Conservation (phyloP, 140 eudicot genomes). For the Bidens hawaiensis region DNA sequence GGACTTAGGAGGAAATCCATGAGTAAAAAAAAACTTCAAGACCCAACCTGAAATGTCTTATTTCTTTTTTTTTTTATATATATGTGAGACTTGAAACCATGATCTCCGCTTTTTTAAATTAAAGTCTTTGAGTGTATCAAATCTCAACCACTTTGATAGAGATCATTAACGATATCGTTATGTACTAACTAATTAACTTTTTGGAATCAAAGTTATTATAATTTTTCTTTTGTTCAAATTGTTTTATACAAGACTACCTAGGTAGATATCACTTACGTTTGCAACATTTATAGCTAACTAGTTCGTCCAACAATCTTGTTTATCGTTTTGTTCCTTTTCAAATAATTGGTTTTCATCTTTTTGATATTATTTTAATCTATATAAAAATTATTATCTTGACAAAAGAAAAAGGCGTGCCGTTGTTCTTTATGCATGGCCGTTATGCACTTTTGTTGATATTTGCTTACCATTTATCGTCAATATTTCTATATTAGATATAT, state of each 20-base stretch:
- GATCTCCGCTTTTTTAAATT: no score
- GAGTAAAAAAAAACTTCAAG: no score
- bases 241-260: neutral
- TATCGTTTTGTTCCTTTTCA: constrained; percentile 12
- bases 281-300: constrained; percentile 3
- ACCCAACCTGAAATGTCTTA: no score
- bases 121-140: no score
- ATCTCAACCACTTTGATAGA: no score
- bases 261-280: neutral
- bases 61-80: no score
- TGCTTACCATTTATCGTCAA: neutral
- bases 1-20: no score
- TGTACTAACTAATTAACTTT: neutral
- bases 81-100: no score
- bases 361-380: neutral
- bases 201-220: neutral
- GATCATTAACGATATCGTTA: neutral
- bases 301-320: constrained; percentile 5
- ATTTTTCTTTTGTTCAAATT: neutral
- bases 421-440: neutral
- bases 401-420: neutral
- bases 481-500: no score
- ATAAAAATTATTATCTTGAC: neutral
- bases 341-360: constrained; percentile 10
- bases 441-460: neutral